These are phyloP conservation scores for Lolium rigidum DNA, from an alignment of 176 grass and related monocot genomes.

Conservation along the genomic window DNA sequence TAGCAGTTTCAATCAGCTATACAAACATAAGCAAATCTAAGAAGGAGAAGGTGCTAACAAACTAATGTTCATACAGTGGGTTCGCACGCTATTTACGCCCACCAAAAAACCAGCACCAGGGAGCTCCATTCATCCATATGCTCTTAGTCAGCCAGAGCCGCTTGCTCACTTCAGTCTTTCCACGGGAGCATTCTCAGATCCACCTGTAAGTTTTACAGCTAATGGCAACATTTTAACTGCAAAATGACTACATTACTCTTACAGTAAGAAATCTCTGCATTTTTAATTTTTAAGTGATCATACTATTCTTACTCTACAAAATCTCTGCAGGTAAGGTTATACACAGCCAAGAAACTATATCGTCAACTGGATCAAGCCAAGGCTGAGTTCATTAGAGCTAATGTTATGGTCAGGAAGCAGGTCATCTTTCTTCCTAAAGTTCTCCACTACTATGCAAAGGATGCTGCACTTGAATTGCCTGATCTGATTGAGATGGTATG, in stretches of 20 bases:
- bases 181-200: slow-evolving; percentile 87
- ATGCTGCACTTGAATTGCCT: slow-evolving; percentile 65
- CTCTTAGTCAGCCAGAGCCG: slow-evolving; percentile 61
- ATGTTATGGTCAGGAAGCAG: slow-evolving; percentile 66
- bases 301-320: slow-evolving; percentile 26
- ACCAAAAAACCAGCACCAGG: slow-evolving; percentile 48
- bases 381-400: slow-evolving; percentile 74
- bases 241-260: slow-evolving; percentile 7
- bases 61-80: slow-evolving; percentile 57
- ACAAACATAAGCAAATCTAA: slow-evolving; percentile 1
- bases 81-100: slow-evolving; percentile 58
- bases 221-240: slow-evolving; percentile 28
- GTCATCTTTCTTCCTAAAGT: slow-evolving; percentile 83
- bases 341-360: slow-evolving; percentile 74
- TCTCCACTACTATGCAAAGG: slow-evolving; percentile 81
- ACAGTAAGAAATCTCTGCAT: slow-evolving; percentile 42
- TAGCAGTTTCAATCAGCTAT: slow-evolving; percentile 17
- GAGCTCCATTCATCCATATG: slow-evolving; percentile 70
- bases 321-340: slow-evolving; percentile 80
- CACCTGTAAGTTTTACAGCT: slow-evolving; percentile 60
- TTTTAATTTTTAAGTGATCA: background rate
- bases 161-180: slow-evolving; percentile 94
- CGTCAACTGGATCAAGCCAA: slow-evolving; percentile 78
- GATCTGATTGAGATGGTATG: slow-evolving; percentile 74
- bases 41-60: slow-evolving; percentile 36